Base-by-base conservation (phyloP, 2,329 filamentous ascomycete species). In the Teratosphaeria pseudoeucalypti region DNA sequence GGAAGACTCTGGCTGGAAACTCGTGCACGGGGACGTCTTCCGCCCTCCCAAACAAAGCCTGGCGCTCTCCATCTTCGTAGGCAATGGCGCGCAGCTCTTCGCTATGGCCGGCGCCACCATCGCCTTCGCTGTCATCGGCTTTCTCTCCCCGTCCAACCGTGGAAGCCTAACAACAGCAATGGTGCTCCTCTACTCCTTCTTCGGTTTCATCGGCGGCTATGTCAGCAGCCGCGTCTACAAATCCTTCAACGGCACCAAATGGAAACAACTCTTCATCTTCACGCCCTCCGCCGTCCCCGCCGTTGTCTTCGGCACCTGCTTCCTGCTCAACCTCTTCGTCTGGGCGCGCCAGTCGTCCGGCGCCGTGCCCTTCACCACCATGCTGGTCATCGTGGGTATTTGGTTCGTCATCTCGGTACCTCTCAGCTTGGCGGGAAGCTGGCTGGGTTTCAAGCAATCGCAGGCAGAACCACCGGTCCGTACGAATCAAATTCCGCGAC, bases 391-490 rank as follows among this genome's bases (percentile, higher is more conserved):
- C 60, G 82, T 99, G 54, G 81, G 83, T 64, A 96, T 99, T 70
- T 99, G 94, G 94, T 99, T 99, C 76, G 73, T 96, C 71, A 95
- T 99, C 72, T 96, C 90, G 43, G 88, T 97, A 2, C 94, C 94
- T 6, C 82, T 97, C 52, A 96, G 91, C 32, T 83, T 96, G 62
- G 86, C 85, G 7, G 94, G 94, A 57, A 95, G 90, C 53, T 99
- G 92, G 91, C 74, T 97, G 52, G 94, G 91, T 34, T 97, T 97
- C 81, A 90, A 87, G 58, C 72, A 76, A 62, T 64, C 82, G 68
- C 80, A 82, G 12, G 79, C 95, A 57, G 85, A 91, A 69, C 77
- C 90, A 1, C 92, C 94, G 0, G 92, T 95, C 27, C 89, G 90
- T 68, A 96, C 90, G 57, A 99, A 99, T 81, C 94, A 99, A 77